A percentile compares a stretch with the other conserved stretches of the same genome.
Conservation (phyloP, 2,329 filamentous ascomycete species). For the Davidsoniella neocaledoniae region DNA sequence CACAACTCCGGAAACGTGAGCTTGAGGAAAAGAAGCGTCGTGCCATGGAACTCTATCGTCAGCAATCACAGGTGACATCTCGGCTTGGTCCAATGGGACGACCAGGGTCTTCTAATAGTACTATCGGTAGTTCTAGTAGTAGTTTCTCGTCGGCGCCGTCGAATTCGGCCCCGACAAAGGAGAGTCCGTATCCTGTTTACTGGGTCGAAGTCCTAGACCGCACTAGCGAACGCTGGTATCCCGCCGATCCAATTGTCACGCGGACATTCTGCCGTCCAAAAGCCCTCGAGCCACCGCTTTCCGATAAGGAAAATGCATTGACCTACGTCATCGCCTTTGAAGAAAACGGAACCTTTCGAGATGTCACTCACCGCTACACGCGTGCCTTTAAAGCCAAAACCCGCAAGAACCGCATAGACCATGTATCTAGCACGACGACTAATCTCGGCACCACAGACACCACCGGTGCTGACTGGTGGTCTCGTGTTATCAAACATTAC, state of each 20-base stretch:
- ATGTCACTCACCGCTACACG: slow-evolving; percentile 76
- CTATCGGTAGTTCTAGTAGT: too few relatives aligned
- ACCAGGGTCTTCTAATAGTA: not conserved
- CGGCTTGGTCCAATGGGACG: too few relatives aligned
- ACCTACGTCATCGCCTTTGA: slow-evolving; percentile 78
- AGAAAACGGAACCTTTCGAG: slow-evolving; percentile 56
- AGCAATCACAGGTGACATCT: not conserved
- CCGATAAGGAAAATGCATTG: slow-evolving; percentile 59
- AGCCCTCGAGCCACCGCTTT: slow-evolving; percentile 67
- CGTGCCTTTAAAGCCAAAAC: slow-evolving; percentile 88
- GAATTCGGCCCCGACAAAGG: slow-evolving; percentile 30
- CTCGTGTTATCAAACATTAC: slow-evolving; percentile 32
- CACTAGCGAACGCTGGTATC: slow-evolving; percentile 79
- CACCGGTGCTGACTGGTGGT: slow-evolving; percentile 32
- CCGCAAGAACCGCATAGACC: slow-evolving; percentile 60
- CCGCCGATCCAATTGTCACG: slow-evolving; percentile 73
- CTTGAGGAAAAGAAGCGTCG: slow-evolving; percentile 19
- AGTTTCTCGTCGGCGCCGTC: not conserved
- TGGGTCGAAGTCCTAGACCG: slow-evolving; percentile 89
- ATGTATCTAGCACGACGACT: not conserved
- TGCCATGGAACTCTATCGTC: slow-evolving; percentile 9
- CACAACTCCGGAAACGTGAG: slow-evolving; percentile 12
- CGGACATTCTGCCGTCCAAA: slow-evolving; percentile 55
- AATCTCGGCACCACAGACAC: slow-evolving; percentile 19
- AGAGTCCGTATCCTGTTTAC: slow-evolving; percentile 68